Percentiles rank a stretch among this genome's conserved stretches.
phyloP scores from a whole-genome alignment of 176 grass and related monocot species.

The Avena insularis region DNA sequence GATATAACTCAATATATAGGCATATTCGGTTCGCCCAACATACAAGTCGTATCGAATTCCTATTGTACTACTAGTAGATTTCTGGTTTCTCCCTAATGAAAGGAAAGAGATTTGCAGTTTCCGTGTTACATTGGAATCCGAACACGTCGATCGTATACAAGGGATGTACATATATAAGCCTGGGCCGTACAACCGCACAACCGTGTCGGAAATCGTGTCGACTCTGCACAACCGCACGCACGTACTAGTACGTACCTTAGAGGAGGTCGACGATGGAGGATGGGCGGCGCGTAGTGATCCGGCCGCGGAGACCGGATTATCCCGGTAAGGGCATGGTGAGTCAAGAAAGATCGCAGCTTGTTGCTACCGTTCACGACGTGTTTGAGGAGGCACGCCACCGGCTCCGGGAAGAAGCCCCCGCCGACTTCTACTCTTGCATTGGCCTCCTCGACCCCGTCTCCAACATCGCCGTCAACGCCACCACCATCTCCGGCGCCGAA shows the following conservation, averaged over 20 bases:
- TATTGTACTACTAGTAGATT: too few relatives aligned
- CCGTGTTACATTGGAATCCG: too few relatives aligned
- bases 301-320: not conserved
- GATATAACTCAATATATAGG: too few relatives aligned
- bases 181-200: too few relatives aligned
- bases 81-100: too few relatives aligned
- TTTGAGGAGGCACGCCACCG: not conserved
- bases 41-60: too few relatives aligned
- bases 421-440: not conserved
- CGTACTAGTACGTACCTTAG: not conserved
- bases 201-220: not conserved
- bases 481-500: not conserved
- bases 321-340: not conserved
- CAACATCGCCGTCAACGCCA: not conserved
- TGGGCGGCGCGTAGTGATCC: not conserved
- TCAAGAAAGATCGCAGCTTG: slow-evolving; percentile 11
- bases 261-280: not conserved
- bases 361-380: not conserved
- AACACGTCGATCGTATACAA: too few relatives aligned
- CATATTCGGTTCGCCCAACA: too few relatives aligned
- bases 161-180: too few relatives aligned
- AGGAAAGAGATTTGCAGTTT: too few relatives aligned
- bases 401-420: not conserved
- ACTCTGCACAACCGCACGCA: not conserved
- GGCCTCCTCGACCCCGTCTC: slow-evolving; percentile 42